These are phyloP conservation scores for Pseudogymnoascus sp. DNA, from an alignment of 2,329 filamentous ascomycete genomes.

Conservation along the genomic window DNA sequence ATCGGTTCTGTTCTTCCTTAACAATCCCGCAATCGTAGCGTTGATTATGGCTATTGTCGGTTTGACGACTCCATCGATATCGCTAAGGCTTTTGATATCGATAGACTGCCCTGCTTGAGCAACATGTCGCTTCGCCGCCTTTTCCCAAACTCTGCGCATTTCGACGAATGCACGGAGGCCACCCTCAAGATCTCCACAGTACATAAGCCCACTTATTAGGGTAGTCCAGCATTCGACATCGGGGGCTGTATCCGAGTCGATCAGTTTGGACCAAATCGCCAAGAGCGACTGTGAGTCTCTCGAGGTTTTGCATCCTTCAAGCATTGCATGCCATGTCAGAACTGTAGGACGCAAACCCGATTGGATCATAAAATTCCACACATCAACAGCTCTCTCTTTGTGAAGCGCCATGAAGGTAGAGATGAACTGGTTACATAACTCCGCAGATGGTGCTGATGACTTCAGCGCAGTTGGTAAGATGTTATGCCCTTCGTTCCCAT, in stretches of 20 bases:
- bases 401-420: constrained; percentile 36
- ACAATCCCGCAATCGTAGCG: constrained; percentile 55
- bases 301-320: constrained; percentile 57
- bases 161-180: constrained; percentile 58
- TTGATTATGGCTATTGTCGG: constrained; percentile 61
- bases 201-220: constrained; percentile 57
- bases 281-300: constrained; percentile 52
- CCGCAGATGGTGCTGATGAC: constrained; percentile 15
- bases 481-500: neutral
- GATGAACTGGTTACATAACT: constrained; percentile 38
- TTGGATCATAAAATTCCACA: constrained; percentile 48
- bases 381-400: constrained; percentile 37
- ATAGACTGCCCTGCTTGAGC: constrained; percentile 16
- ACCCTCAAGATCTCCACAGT: constrained; percentile 40
- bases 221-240: constrained; percentile 62
- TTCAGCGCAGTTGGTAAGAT: neutral
- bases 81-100: constrained; percentile 24
- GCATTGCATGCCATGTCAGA: constrained; percentile 63
- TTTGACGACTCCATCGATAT: constrained; percentile 36
- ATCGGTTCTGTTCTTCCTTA: constrained; percentile 38
- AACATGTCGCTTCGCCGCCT: constrained; percentile 16
- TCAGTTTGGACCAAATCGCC: constrained; percentile 58
- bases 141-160: constrained; percentile 53
- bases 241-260: constrained; percentile 46
- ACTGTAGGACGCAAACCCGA: constrained; percentile 49